Base-by-base conservation (phyloP, 306 rosid genomes). In the Pachyrhizus erosus region DNA sequence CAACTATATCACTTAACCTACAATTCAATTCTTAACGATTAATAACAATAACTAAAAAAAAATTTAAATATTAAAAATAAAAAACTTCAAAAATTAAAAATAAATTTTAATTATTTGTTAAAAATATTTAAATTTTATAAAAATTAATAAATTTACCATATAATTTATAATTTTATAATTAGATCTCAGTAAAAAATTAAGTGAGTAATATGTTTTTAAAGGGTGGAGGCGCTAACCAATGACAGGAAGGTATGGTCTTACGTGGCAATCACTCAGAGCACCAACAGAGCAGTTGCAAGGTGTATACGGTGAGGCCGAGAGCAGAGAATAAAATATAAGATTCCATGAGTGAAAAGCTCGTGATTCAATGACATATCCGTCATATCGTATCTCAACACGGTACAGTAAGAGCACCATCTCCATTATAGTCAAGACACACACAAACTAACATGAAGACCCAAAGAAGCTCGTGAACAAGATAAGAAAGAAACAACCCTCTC, bases 281-380 rank as follows among this genome's bases (percentile, higher is more conserved):
- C 37, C 82, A 80, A 51, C 54, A 23, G 0, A 7, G 79, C 45
- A 70, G 21, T 7, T 7, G 31, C 82, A 78, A 66, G 5, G 40
- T 20, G 18, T 12, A 18, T 66, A 76, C 4, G 33, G 17, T 34
- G 40, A 26, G 7, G 9, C 20, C 61, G 27, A 27, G 2, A 14
- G 15, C 51, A 66, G 39, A 26, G 42, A 46, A 46, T 21, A 2
- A 9, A 72, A 52, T 27, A 13, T 39, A 20, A 20, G 33, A 27
- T 9, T 8, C 5, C 21, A 67, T 27, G 31, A 57, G 54, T 5
- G 43, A 74, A 61, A 80, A 48, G 10, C 85, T 87, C 88, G 88
- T 87, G 90, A 84, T 40, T 79, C 88, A 57, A 76, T 71, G 29
- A 42, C 37, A 18, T 2, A 61, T 42, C 54, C 17, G 26, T 52